A percentile compares a stretch with the other conserved stretches of the same genome.
phyloP scores from a whole-genome alignment of 2,329 filamentous ascomycete species.

The Lasiodiplodia gonubiensis region DNA sequence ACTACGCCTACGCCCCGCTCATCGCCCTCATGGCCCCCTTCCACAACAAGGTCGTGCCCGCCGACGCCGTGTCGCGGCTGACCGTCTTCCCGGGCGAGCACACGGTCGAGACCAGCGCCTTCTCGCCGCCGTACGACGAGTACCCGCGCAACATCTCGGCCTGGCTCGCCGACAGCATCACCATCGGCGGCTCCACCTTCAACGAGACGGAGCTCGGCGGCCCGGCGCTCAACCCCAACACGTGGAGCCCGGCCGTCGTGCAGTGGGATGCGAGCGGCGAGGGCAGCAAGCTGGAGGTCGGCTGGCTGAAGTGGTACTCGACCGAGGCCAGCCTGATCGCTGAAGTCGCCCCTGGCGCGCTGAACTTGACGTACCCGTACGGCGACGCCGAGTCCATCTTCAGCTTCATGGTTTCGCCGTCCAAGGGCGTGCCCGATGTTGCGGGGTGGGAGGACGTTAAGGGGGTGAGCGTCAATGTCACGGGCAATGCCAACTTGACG shows the following conservation, averaged over 20 bases:
- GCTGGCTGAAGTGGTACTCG: constrained; percentile 44
- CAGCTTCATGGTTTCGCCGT: constrained; percentile 55
- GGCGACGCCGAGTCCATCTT: constrained; percentile 59
- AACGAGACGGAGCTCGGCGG: constrained; percentile 63
- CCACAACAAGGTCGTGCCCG: constrained; percentile 56
- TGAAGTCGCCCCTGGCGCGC: constrained; percentile 45
- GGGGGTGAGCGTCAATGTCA: constrained; percentile 54
- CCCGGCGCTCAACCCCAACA: constrained; percentile 55
- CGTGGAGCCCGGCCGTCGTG: constrained; percentile 65
- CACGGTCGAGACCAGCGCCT: constrained; percentile 59
- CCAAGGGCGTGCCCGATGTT: constrained; percentile 55
- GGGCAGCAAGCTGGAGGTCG: constrained; percentile 40
- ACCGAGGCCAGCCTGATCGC: constrained; percentile 50
- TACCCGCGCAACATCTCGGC: constrained; percentile 64
- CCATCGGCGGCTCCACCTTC: constrained; percentile 66
- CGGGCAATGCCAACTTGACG: constrained; percentile 51
- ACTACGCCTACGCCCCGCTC: constrained; percentile 64
- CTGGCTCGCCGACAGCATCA: constrained; percentile 63
- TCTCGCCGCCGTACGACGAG: constrained; percentile 64
- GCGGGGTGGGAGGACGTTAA: constrained; percentile 55
- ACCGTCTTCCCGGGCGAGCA: constrained; percentile 60
- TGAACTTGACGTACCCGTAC: constrained; percentile 61
- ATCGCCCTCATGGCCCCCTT: constrained; percentile 61
- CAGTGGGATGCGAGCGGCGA: constrained; percentile 57
- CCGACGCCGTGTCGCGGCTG: constrained; percentile 47